Base-by-base conservation (phyloP, 2,329 filamentous ascomycete genomes). In the Fusarium buxicola region DNA sequence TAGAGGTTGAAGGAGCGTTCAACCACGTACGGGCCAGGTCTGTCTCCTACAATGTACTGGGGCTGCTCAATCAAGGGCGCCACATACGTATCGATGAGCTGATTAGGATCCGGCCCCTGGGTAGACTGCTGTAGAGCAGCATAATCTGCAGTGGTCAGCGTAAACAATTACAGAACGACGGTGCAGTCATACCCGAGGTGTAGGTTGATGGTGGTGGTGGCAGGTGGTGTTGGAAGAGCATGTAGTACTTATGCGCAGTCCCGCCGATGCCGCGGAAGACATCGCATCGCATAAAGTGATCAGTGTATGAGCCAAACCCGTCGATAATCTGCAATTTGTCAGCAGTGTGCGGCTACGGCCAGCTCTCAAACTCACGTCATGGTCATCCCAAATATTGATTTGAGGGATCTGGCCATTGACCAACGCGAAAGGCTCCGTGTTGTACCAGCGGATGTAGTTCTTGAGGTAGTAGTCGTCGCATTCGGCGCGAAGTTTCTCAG, bases 381-480 rank as follows among this genome's bases (percentile, higher is more conserved):
- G 95, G 69, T 99, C 95, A 75, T 99, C 95, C 94, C 94, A 99
- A 39, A 99, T 92, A 72, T 98, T 99, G 65, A 99, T 80, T 86
- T 97, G 96, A 1, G 95, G 89, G 60, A 99, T 98, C 74, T 97
- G 93, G 2, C 91, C 90, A 68, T 94, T 96, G 30, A 92, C 92
- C 70, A 90, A 82, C 2, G 92, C 89, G 76, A 97, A 99, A 1
- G 96, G 85, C 28, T 94, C 92, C 56, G 86, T 91, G 39, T 87
- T 86, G 73, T 95, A 97, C 94, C 91, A 85, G 75, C 84, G 77
- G 84, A 97, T 74, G 72, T 99, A 99, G 69, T 96, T 92, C 48
- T 96, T 87, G 8, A 97, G 83, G 73, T 97, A 99, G 73, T 96
- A 98, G 25, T 89, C 85, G 70, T 99, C 95, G 51, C 97, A 88